These are phyloP conservation scores for Rhodotorula sp. DNA, from an alignment of 1,284 basidiomycete species.

Conservation along the genomic window DNA sequence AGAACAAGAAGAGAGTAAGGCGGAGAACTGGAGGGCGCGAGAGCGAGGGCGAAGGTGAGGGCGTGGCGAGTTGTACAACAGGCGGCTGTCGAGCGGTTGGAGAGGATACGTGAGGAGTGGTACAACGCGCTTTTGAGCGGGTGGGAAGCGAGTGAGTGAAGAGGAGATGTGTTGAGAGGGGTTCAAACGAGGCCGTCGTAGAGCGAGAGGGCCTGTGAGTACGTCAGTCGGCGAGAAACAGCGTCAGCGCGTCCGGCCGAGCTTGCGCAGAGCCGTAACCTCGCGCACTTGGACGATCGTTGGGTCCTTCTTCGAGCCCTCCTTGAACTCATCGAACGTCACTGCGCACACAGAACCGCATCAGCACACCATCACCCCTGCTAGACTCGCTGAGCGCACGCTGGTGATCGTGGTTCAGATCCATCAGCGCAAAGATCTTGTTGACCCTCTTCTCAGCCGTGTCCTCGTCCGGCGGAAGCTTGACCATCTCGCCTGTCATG, in stretches of 20 bases:
- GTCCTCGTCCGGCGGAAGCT: constrained; percentile 93
- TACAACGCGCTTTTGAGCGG: background rate
- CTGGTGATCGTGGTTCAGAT: constrained; percentile 44
- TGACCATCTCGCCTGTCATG: constrained; percentile 96
- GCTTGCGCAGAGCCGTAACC: no score
- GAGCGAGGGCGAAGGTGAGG: background rate
- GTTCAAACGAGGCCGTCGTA: constrained; percentile 56
- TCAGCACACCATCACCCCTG: no score
- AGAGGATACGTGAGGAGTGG: background rate
- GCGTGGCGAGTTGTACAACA: background rate
- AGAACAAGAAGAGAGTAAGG: no score
- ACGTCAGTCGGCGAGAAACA: background rate
- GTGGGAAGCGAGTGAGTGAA: background rate
- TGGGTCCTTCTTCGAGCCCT: constrained; percentile 94
- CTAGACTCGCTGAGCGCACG: constrained; percentile 3
- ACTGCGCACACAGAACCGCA: constrained; percentile 48
- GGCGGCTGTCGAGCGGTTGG: background rate
- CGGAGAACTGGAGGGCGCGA: no score
- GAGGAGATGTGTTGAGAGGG: background rate
- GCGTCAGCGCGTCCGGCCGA: background rate
- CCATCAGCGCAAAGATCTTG: constrained; percentile 56
- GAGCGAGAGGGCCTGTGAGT: constrained; percentile 53
- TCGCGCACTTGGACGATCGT: constrained; percentile 83
- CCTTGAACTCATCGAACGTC: constrained; percentile 92
- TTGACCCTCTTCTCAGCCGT: constrained; percentile 98